These are phyloP conservation scores for Suillus subluteus DNA, from an alignment of 768 basidiomycete genomes.

Conservation along the genomic window DNA sequence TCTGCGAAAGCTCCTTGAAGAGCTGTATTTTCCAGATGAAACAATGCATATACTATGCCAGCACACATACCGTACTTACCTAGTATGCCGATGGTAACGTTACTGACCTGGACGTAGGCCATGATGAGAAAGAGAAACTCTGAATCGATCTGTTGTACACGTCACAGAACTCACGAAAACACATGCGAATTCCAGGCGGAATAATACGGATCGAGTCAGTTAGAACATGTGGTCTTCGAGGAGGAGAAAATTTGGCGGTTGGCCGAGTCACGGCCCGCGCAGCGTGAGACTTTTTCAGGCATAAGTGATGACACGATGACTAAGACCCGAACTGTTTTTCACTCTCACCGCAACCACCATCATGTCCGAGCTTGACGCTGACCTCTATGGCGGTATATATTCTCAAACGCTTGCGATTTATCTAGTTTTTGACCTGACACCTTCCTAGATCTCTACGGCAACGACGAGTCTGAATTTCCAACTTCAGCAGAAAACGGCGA, in stretches of 20 bases:
- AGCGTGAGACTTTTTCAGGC: slow-evolving; percentile 26
- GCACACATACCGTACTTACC: slow-evolving; percentile 37
- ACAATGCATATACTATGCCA: background rate
- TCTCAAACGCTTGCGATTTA: background rate
- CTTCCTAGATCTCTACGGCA: slow-evolving; percentile 63
- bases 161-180: slow-evolving; percentile 3
- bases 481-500: slow-evolving; percentile 47
- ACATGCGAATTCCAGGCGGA: background rate
- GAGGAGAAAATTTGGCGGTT: slow-evolving; percentile 3
- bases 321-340: slow-evolving; percentile 29
- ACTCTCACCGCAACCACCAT: slow-evolving; percentile 41
- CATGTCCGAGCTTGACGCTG: slow-evolving; percentile 79
- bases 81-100: slow-evolving; percentile 52
- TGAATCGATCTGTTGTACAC: background rate
- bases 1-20: slow-evolving; percentile 94
- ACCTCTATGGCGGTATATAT: slow-evolving; percentile 81
- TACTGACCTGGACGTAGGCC: slow-evolving; percentile 17
- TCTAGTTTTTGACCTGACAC: slow-evolving; percentile 3
- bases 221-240: background rate
- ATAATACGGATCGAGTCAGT: slow-evolving; percentile 2
- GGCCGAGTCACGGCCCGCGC: slow-evolving; percentile 17
- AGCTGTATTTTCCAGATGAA: slow-evolving; percentile 46
- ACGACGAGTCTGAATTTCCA: slow-evolving; percentile 61
- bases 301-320: slow-evolving; percentile 23
- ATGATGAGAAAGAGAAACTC: slow-evolving; percentile 4